These are phyloP conservation scores for Trypanosoma boissoni DNA, from an alignment of 208 protist species.

Conservation along the genomic window DNA sequence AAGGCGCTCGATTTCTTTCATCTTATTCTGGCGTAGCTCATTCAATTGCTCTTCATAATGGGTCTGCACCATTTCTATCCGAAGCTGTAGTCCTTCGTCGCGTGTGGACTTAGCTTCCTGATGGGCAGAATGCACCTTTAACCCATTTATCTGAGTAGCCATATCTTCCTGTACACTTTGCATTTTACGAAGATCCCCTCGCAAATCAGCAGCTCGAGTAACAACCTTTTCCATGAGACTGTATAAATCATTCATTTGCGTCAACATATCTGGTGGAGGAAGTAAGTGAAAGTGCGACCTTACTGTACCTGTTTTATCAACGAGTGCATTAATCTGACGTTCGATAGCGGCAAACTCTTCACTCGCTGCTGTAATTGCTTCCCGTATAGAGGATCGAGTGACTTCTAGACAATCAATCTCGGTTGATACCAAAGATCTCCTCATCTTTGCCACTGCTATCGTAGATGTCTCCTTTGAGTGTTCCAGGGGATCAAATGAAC, in stretches of 20 bases:
- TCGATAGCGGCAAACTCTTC: slow-evolving; percentile 58
- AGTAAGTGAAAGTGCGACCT: slow-evolving; percentile 80
- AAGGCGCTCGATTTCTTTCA: slow-evolving; percentile 47
- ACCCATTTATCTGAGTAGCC: slow-evolving; percentile 38
- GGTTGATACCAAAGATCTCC: slow-evolving; percentile 41
- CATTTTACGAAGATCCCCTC: slow-evolving; percentile 51
- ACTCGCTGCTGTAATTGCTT: slow-evolving; percentile 44
- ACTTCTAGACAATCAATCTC: slow-evolving; percentile 65
- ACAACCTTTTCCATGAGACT: slow-evolving; percentile 76
- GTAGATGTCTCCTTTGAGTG: slow-evolving; percentile 30
- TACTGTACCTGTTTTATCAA: slow-evolving; percentile 32
- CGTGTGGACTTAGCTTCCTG: slow-evolving; percentile 27
- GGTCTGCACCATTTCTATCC: slow-evolving; percentile 46
- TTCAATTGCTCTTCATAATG: slow-evolving; percentile 42
- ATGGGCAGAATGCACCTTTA: slow-evolving; percentile 62
- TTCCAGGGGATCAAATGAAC: slow-evolving; percentile 38
- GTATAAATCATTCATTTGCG: slow-evolving; percentile 85
- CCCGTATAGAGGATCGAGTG: slow-evolving; percentile 39
- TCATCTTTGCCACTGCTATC: slow-evolving; percentile 43
- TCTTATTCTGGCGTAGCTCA: slow-evolving; percentile 34
- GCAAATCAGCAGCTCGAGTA: slow-evolving; percentile 49
- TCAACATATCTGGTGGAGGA: slow-evolving; percentile 78
- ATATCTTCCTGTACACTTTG: slow-evolving; percentile 60
- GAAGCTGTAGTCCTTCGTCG: slow-evolving; percentile 57
- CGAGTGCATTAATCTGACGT: slow-evolving; percentile 33